Conservation (phyloP, 2,329 filamentous ascomycete species). For the Apiospora kogelbergensis region DNA sequence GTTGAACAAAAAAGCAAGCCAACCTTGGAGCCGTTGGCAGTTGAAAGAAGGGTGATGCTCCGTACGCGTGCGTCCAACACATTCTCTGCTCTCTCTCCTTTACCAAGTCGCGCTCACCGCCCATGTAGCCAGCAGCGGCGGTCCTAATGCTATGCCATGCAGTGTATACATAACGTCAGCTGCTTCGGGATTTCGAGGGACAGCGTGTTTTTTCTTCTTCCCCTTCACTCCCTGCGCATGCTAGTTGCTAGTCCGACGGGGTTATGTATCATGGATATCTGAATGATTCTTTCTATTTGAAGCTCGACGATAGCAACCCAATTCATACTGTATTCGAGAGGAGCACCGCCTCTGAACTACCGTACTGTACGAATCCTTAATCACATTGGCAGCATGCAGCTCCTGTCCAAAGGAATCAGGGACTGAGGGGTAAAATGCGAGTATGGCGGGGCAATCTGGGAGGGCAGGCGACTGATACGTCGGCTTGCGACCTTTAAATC, state of each 20-base stretch:
- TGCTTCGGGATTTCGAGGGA: not conserved
- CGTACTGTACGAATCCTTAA: not conserved
- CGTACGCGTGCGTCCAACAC: not conserved
- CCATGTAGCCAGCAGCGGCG: not conserved
- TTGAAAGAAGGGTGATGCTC: not conserved
- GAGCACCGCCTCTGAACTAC: not conserved
- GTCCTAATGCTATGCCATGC: not conserved
- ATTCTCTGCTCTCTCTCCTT: not conserved
- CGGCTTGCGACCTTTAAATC: not conserved
- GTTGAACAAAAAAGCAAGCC: not conserved
- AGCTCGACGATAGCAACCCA: too few relatives aligned
- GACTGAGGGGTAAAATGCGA: slow-evolving; percentile 5
- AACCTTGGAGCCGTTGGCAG: not conserved
- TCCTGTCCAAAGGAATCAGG: not conserved
- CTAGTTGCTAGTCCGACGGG: not conserved
- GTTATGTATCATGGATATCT: not conserved
- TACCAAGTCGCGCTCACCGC: not conserved
- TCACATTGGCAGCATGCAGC: not conserved
- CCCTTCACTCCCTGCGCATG: too few relatives aligned
- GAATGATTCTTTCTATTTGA: not conserved
- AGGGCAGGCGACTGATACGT: slow-evolving; percentile 3
- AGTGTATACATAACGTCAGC: not conserved
- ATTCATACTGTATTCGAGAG: slow-evolving; percentile 5
- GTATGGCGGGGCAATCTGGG: slow-evolving; percentile 5
- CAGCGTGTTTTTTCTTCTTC: not conserved